These are phyloP conservation scores for Clitopilus passeckerianus DNA, from an alignment of 768 basidiomycete genomes.

Conservation along the genomic window DNA sequence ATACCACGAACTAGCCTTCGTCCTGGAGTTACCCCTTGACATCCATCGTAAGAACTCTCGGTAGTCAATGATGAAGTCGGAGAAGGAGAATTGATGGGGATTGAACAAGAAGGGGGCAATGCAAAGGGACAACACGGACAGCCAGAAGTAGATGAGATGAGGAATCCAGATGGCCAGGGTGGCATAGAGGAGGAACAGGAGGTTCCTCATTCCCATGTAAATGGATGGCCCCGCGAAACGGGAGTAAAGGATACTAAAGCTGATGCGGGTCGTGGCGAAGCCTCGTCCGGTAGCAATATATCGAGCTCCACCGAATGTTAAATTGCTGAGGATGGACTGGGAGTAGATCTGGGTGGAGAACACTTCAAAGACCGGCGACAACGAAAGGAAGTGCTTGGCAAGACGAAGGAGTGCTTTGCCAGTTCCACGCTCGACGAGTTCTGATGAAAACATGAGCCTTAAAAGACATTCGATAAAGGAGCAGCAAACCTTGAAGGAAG, in stretches of 20 bases:
- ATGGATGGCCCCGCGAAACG: conserved; percentile 99
- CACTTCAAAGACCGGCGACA: conserved; percentile 97
- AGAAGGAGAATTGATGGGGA: conserved; percentile 97
- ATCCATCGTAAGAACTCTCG: conserved; percentile 99
- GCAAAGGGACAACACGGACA: conserved; percentile 91
- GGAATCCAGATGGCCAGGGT: conserved; percentile 92
- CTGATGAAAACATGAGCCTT: conserved; percentile 31
- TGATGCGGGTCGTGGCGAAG: conserved; percentile 95
- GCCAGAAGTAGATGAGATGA: conserved; percentile 98
- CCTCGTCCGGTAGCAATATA: conserved; percentile 99
- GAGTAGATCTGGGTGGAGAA: conserved; percentile 99
- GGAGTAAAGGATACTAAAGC: conserved; percentile 95
- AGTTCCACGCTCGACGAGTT: conserved; percentile 94
- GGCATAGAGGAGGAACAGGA: conserved; percentile 85
- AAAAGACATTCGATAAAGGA: not conserved
- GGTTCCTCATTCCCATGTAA: conserved; percentile 96
- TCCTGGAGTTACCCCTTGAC: conserved; percentile 95
- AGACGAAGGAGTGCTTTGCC: conserved; percentile 92
- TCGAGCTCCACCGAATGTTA: conserved; percentile 96
- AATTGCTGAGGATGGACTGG: conserved; percentile 92
- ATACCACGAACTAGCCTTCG: conserved; percentile 98
- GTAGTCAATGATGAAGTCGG: conserved; percentile 98
- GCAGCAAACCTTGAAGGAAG: conserved; percentile 82
- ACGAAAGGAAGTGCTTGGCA: conserved; percentile 93
- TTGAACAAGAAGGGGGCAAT: conserved; percentile 99